These are phyloP conservation scores for Fusarium dimerum DNA, from an alignment of 2,329 filamentous ascomycete species.

Conservation along the genomic window DNA sequence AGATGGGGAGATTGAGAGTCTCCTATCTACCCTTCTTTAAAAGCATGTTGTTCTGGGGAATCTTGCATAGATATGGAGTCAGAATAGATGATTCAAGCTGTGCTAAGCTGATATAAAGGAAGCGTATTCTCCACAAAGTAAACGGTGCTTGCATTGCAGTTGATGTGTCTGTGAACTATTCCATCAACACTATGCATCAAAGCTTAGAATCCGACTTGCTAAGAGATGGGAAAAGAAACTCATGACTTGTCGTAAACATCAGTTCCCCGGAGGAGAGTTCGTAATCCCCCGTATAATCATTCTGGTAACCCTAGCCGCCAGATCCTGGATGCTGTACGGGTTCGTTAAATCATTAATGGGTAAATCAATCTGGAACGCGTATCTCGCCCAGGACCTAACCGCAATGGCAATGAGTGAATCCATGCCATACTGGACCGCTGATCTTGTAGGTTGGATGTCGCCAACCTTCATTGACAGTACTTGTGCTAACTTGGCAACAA, in stretches of 20 bases:
- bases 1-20: background rate
- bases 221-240: background rate
- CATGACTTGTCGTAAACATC: background rate
- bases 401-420: slow-evolving; percentile 27
- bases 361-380: slow-evolving; percentile 26
- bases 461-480: slow-evolving; percentile 24
- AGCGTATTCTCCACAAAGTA: background rate
- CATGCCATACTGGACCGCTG: slow-evolving; percentile 26
- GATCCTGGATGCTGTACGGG: slow-evolving; percentile 25
- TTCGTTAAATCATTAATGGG: slow-evolving; percentile 27
- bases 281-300: slow-evolving; percentile 15
- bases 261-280: background rate
- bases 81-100: background rate
- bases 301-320: slow-evolving; percentile 21
- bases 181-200: background rate
- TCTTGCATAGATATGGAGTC: background rate
- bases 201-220: background rate
- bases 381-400: slow-evolving; percentile 27
- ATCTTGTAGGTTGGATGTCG: slow-evolving; percentile 23
- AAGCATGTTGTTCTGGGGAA: background rate
- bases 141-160: background rate
- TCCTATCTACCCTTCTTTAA: background rate
- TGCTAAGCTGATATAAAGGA: background rate
- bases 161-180: background rate
- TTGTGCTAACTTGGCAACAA: slow-evolving; percentile 24